Percentiles rank a stretch among this genome's conserved stretches.
These are phyloP conservation scores for Leptographium procerum DNA, from an alignment of 2,329 filamentous ascomycete genomes.

Conservation along the genomic window DNA sequence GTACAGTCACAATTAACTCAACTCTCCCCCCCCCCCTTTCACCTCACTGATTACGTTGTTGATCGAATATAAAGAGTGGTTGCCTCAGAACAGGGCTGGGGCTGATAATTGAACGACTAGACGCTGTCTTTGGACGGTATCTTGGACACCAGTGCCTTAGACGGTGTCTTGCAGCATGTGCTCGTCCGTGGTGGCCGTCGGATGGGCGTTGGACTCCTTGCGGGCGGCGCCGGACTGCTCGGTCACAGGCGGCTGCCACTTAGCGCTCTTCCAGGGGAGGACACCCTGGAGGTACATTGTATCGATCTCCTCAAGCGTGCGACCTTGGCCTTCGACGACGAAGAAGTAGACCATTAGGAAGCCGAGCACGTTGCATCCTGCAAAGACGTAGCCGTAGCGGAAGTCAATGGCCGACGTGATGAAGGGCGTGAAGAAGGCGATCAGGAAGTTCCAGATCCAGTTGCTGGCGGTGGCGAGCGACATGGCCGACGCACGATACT, in stretches of 20 bases:
- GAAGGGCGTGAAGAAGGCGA: conserved; percentile 8
- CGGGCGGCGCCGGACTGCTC: background rate
- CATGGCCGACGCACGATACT: conserved; percentile 13
- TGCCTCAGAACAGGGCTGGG: background rate
- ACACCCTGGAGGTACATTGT: conserved; percentile 31
- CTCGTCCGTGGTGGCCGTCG: background rate
- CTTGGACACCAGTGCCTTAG: no score
- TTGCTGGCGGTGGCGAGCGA: conserved; percentile 26
- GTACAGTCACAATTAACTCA: background rate
- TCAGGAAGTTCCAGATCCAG: conserved; percentile 51
- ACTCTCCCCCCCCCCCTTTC: background rate
- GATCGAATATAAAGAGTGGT: background rate
- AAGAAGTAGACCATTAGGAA: conserved; percentile 45
- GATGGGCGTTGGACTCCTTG: background rate
- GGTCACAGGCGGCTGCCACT: background rate
- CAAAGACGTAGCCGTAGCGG: conserved; percentile 52
- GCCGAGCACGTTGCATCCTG: conserved; percentile 1
- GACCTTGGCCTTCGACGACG: conserved; percentile 81
- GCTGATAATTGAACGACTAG: background rate
- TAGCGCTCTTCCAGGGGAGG: conserved; percentile 5
- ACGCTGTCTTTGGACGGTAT: background rate
- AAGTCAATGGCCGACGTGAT: conserved; percentile 52
- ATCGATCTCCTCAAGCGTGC: conserved; percentile 74
- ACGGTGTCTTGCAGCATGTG: no score
- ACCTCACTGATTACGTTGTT: background rate